Evolutionary conservation across 176 grass and related monocot species (phyloP), one percentile per base, ranked within the genome.

Genomic region (Avena sativa): DNA sequence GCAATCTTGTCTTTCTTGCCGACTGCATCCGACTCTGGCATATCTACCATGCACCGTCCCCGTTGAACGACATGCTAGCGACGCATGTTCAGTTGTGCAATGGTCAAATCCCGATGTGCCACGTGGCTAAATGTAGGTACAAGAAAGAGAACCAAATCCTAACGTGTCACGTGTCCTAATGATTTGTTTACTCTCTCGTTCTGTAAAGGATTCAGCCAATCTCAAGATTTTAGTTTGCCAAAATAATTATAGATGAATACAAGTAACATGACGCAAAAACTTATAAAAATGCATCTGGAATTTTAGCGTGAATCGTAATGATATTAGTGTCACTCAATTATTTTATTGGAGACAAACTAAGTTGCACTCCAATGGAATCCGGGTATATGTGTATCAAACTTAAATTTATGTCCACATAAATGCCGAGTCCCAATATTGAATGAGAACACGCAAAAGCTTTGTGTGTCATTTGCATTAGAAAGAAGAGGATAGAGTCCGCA

Each of bases 1-100:
- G 76, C 79, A n/a, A 8, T 30, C 69, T 89, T 89, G 88, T 89
- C 88, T 81, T 58, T 64, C 77, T 44, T 25, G 69, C 83, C 77
- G 88, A 75, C 83, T 69, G 63, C 48, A 53, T 34, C 58, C 32
- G 7, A 19, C 23, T 17, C 21, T 30, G 23, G 47, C 70, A 51
- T 13, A 12, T 4, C 5, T 38, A 5, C 0, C 51, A 21, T 50
- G 83, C 47, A 26, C 83, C 59, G 69, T 8, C 25, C 59, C 28
- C 26, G 13, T 51, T 7, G 13, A 9, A 21, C 47, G 58, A 67
- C 78, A 58, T 58, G 66, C 57, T 0, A 71, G 3, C 68, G 2
- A 44, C 20, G 25, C 61, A 49, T 49, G 43, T 25, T 25, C 20
- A 49, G 5, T 12, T 48, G 70, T 12, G 14, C 12, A 14, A 10